Evolutionary conservation across 495 filamentous ascomycete species (phyloP).

Genomic region (Aspergillus carlsbadensis): DNA sequence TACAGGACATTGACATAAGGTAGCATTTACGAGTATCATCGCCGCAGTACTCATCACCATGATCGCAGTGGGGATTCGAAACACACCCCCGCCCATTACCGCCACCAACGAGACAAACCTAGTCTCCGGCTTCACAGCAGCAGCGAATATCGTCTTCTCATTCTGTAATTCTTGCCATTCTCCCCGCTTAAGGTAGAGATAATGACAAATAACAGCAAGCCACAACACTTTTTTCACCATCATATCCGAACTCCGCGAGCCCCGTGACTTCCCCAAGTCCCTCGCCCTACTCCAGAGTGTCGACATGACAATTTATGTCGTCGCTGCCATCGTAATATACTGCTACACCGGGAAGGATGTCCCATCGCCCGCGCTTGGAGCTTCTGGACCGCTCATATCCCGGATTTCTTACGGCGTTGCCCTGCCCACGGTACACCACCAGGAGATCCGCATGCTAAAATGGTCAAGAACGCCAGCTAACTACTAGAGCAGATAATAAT

Average conservation of each 20-base stretch:
- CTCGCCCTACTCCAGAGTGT: conserved; percentile 59
- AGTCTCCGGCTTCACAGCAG: conserved; percentile 31
- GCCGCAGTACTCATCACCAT: conserved; percentile 70
- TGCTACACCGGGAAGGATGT: conserved; percentile 65
- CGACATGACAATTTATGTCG: conserved; percentile 62
- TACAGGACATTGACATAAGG: no score
- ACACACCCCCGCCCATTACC: conserved; percentile 20
- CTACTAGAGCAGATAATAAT: no score
- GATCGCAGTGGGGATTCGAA: conserved; percentile 56
- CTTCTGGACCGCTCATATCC: conserved; percentile 57
- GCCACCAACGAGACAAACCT: conserved; percentile 26
- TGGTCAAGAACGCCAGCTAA: no score
- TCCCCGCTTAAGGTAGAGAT: no score
- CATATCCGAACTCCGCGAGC: conserved; percentile 71
- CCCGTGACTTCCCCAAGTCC: conserved; percentile 62
- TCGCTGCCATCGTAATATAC: conserved; percentile 56
- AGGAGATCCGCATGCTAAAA: no score
- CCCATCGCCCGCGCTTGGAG: conserved; percentile 67
- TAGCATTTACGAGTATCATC: conserved; percentile 61
- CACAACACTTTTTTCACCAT: conserved; percentile 72
- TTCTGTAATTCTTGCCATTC: no score
- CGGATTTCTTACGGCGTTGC: conserved; percentile 76
- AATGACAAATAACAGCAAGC: conserved; percentile 40
- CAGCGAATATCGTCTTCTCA: conserved; percentile 40
- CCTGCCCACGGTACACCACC: conserved; percentile 62